Percentiles rank a stretch among this genome's conserved stretches.
These are phyloP conservation scores for Pythium chondricola DNA, from an alignment of 352 stramenopile genomes.

Conservation along the genomic window DNA sequence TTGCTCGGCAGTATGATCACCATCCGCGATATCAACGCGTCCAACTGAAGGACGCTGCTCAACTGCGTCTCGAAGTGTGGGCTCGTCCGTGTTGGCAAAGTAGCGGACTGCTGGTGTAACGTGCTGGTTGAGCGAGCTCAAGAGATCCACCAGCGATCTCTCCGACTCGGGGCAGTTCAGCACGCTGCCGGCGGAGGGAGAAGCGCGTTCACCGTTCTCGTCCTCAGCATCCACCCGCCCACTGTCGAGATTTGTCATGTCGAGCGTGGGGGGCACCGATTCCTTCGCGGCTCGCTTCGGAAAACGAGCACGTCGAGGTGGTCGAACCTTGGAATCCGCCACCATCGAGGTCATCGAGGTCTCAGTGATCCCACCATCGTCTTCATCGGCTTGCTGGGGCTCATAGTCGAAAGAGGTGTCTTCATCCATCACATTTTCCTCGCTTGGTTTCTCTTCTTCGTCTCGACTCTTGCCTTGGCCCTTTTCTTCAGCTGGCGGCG, in stretches of 20 bases:
- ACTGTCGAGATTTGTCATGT: background rate
- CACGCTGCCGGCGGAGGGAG: conserved; percentile 44
- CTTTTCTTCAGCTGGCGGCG: too few relatives aligned
- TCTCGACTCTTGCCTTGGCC: too few relatives aligned
- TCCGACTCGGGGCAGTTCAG: conserved; percentile 65
- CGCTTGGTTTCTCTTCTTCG: too few relatives aligned
- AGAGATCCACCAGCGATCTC: conserved; percentile 53
- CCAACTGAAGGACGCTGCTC: background rate
- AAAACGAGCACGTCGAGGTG: background rate
- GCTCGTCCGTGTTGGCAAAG: conserved; percentile 14
- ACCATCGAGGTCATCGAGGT: background rate
- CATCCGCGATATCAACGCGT: background rate
- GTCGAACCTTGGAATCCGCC: conserved; percentile 10
- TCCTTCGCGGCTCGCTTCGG: conserved; percentile 60
- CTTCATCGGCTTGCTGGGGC: background rate
- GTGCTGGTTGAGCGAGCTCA: conserved; percentile 57
- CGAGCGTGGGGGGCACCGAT: conserved; percentile 3
- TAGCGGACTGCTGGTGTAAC: conserved; percentile 17
- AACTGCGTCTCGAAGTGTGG: conserved; percentile 2
- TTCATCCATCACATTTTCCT: too few relatives aligned
- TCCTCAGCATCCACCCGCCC: background rate
- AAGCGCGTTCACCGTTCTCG: conserved; percentile 15
- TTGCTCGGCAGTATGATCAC: background rate
- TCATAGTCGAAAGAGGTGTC: too few relatives aligned
- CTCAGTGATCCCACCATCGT: background rate